Evolutionary conservation across 225 moss, liverwort and hornwort genomes (phyloP), one percentile per base, ranked within the genome.

Genomic region (Straminergon stramineum): DNA sequence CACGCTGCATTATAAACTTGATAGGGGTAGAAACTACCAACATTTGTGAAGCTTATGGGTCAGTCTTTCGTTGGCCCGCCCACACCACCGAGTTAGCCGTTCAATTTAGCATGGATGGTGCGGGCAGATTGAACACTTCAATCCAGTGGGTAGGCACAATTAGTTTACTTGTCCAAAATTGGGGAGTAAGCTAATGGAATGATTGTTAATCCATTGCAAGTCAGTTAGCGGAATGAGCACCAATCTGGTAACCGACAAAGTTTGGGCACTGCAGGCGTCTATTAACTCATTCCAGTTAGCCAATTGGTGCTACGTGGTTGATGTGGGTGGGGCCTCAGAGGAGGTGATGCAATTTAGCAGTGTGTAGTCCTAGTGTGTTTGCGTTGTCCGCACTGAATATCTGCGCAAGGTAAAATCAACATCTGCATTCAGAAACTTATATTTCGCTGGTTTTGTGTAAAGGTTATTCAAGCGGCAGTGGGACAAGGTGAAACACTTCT

Each of bases 401-500:
- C 39, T n/a, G 37, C 66, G 69, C 20, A 43, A 64, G 28, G 64
- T 48, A 17, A 55, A 61, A 68, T 68, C 61, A 31, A n/a, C 80
- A 66, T 23, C 2, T 39, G 69, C 77, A 53, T 83, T 73, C 71
- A 7, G 34, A 22, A 53, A 83, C 86, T 52, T 64, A 57, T 45
- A 62, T 39, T 34, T 81, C 79, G 39, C 75, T 82, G 87, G 68
- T 86, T 87, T 58, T 83, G 81, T 92, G 85, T 75, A 31, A 82
- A 93, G 93, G 93, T 92, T 68, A 92, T 93, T 88, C 92, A 93
- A 92, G 93, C 93, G 27, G 93, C 93, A 82, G 79, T 91, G 75
- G 56, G 84, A 76, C 94, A 81, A 91, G 92, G 94, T 57, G 88
- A 91, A 68, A 83, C 64, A 13, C 90, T 94, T 67, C 92, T 92